phyloP scores from a whole-genome alignment of 2,329 filamentous ascomycete genomes.

The Tolypocladium album region DNA sequence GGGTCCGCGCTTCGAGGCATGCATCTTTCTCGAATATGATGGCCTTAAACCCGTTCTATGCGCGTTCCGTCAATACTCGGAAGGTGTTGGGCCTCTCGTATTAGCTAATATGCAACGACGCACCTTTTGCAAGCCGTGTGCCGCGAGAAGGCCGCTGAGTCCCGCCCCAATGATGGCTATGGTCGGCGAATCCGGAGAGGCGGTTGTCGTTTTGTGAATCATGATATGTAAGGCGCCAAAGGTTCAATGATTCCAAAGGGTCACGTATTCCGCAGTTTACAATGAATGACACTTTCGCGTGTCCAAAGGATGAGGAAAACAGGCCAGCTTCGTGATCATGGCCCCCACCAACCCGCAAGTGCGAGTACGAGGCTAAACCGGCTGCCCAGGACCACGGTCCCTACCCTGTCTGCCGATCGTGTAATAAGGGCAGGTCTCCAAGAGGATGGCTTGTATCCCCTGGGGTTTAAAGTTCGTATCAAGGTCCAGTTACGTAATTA shows the following conservation, averaged over 20 bases:
- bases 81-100: background rate
- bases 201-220: slow-evolving; percentile 1
- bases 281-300: background rate
- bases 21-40: slow-evolving; percentile 20
- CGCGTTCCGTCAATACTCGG: background rate
- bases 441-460: background rate
- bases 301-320: slow-evolving; percentile 30
- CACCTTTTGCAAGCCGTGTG: slow-evolving; percentile 25
- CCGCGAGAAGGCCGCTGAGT: slow-evolving; percentile 24
- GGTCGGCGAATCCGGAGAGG: slow-evolving; percentile 9
- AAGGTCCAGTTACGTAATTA: background rate
- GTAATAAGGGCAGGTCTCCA: background rate
- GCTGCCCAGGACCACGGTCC: background rate
- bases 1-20: slow-evolving; percentile 14
- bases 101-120: background rate
- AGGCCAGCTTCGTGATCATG: slow-evolving; percentile 1
- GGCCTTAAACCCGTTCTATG: slow-evolving; percentile 20
- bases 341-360: background rate
- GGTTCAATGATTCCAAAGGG: background rate
- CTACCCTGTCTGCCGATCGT: background rate
- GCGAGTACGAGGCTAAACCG: background rate
- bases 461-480: background rate
- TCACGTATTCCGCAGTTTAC: background rate
- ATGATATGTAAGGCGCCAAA: background rate
- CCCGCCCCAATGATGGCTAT: slow-evolving; percentile 25